These are phyloP conservation scores for Trichosporon ovoides DNA, from an alignment of 1,284 basidiomycete genomes.

Conservation along the genomic window DNA sequence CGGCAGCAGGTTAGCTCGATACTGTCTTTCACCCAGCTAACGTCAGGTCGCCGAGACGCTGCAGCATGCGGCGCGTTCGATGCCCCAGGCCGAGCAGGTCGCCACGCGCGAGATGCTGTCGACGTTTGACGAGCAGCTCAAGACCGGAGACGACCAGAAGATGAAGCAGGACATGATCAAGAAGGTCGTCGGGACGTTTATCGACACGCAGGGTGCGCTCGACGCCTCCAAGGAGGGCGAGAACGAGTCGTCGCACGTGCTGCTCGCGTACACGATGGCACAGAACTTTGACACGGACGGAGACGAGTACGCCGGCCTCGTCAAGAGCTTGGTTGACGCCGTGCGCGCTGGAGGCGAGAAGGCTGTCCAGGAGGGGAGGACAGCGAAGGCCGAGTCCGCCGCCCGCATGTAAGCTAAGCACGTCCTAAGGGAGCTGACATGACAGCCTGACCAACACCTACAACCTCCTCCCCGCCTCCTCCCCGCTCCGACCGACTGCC, in stretches of 20 bases:
- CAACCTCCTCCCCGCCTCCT: constrained; percentile 69
- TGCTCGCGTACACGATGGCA: constrained; percentile 17
- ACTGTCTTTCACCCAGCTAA: neutral
- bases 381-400: constrained; percentile 38
- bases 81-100: constrained; percentile 58
- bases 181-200: constrained; percentile 34
- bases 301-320: constrained; percentile 31
- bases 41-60: constrained; percentile 21
- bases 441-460: constrained; percentile 77
- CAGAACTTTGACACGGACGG: constrained; percentile 30
- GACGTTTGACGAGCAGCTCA: constrained; percentile 56
- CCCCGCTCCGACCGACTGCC: constrained; percentile 61
- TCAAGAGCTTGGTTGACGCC: constrained; percentile 36
- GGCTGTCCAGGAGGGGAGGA: constrained; percentile 28
- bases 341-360: constrained; percentile 40
- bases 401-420: constrained; percentile 39
- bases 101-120: constrained; percentile 63
- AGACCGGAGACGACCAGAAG: constrained; percentile 59
- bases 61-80: constrained; percentile 64
- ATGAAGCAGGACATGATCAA: constrained; percentile 41
- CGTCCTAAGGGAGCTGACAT: neutral
- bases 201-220: constrained; percentile 41
- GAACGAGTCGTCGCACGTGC: constrained; percentile 22
- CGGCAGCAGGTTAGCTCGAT: constrained; percentile 65
- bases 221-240: constrained; percentile 41